These are phyloP conservation scores for Xerocomus spinulosus DNA, from an alignment of 768 basidiomycete genomes.

Conservation along the genomic window DNA sequence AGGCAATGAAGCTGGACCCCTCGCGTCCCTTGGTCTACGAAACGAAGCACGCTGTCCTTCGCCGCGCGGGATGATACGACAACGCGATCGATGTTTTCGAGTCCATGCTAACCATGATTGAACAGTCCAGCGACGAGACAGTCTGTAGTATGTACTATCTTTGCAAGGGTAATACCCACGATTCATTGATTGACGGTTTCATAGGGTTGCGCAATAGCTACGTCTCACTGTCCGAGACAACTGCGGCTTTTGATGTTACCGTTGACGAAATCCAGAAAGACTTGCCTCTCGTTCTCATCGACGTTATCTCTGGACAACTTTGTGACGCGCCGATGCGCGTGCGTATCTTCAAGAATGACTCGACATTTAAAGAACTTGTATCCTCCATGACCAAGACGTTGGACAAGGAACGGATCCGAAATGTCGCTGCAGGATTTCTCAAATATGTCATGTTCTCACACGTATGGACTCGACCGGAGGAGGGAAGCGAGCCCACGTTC, in stretches of 20 bases:
- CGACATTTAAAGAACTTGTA: constrained; percentile 2
- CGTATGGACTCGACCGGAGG: constrained; percentile 4
- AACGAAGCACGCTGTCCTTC: neutral
- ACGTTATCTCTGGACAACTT: neutral
- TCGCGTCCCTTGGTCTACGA: neutral
- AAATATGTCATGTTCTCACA: constrained; percentile 12
- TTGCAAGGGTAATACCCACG: neutral
- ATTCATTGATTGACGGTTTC: neutral
- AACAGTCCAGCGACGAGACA: neutral
- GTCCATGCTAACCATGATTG: constrained; percentile 1
- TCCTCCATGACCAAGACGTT: constrained; percentile 6
- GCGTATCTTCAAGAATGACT: neutral
- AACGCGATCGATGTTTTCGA: constrained; percentile 3
- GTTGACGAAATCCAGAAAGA: neutral
- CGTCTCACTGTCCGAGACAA: neutral
- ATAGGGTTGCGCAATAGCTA: constrained; percentile 1
- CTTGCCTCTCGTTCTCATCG: constrained; percentile 1
- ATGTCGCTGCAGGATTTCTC: constrained; percentile 4
- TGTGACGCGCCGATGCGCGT: neutral
- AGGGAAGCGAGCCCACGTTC: constrained; percentile 6
- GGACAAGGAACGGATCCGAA: constrained; percentile 1
- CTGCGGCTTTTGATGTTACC: neutral
- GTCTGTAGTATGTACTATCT: neutral
- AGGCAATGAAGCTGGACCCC: neutral
- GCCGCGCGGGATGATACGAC: neutral